phyloP scores from a whole-genome alignment of 345 rosid species.

The Heritiera fomes region DNA sequence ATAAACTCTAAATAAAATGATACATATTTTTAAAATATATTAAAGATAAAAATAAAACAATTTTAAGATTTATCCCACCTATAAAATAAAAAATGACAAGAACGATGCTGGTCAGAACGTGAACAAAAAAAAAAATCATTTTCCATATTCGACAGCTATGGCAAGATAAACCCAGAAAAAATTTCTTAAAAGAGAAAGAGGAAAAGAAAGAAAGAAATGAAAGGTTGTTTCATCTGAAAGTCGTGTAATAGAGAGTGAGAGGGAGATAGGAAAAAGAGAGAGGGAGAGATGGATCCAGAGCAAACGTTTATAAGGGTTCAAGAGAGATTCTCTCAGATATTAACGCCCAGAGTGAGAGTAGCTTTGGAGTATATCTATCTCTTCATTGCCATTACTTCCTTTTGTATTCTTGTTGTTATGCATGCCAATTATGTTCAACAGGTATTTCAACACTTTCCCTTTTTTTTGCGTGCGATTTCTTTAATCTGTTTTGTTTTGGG shows the following conservation, averaged over 20 bases:
- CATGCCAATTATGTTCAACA: slow-evolving; percentile 99
- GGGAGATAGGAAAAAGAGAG: background rate
- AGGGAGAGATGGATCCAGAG: slow-evolving; percentile 87
- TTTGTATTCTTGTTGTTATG: slow-evolving; percentile 92
- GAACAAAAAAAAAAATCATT: background rate
- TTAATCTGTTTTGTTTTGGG: background rate
- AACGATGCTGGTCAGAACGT: background rate
- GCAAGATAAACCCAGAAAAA: background rate
- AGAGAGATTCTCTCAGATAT: slow-evolving; percentile 90
- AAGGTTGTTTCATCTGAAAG: background rate
- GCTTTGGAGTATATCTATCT: slow-evolving; percentile 82
- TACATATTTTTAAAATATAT: no score
- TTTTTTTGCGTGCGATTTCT: background rate
- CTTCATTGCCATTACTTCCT: slow-evolving; percentile 76
- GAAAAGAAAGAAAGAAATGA: background rate
- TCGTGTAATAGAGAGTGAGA: background rate
- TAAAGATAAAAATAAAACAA: no score
- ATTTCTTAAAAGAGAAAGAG: background rate
- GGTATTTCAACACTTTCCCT: slow-evolving; percentile 35
- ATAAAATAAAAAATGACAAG: background rate
- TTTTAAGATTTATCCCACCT: no score
- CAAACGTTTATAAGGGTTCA: slow-evolving; percentile 85
- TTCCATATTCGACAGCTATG: background rate
- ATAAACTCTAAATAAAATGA: no score
- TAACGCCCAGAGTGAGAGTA: slow-evolving; percentile 76